Evolutionary conservation across 2,329 filamentous ascomycete species (phyloP), one percentile per base, ranked within the genome.

Genomic region (Fusarium anthophilum): DNA sequence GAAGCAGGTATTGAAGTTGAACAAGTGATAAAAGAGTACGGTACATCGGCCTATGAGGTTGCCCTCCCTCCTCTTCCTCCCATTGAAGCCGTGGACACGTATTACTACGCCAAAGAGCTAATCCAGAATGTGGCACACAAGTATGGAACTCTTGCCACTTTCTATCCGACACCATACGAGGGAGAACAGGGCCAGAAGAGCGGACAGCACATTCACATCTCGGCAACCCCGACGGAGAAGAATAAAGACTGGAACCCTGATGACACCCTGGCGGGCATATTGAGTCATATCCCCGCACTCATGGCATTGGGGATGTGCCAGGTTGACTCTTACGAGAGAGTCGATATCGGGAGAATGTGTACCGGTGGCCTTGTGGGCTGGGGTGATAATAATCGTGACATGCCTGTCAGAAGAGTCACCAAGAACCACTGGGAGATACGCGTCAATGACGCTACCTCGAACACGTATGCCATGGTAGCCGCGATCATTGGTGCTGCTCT

Each of bases 161-260:
- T 69, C 13, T 63, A 69, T n/a, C 55, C 66, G 2, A 69, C 64
- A 2, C 55, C 66, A 1, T 69, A 39, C 3, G 48, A 44, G 3
- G 66, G 37, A 10, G 43, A 54, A 6, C 24, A 50, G 1, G 66
- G 66, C 1, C 66, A 63, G 22, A 54, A 63, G n/a, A 69, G 14
- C 18, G 64, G 64, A 4, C 64, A 69, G 11, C 66, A 69, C 1
- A 69, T 69, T 32, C 66, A 69, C 8, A 69, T 69, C 5, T 69
- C 66, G 1, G 48, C 56, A 14, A n/a, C n/a, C 8, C 9, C 62
- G 2, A 7, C 2, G 1, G 14, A 6, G 3, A 12, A 50, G 2
- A 35, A 39, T 2, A 26, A 30, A 12, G 10, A 12, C 5, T 69
- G 66, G 66, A 32, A 69, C 1, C 43, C 66, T 0, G 66, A 69